Conservation (phyloP, 2,329 filamentous ascomycete species). For the Fusarium mangiferae region DNA sequence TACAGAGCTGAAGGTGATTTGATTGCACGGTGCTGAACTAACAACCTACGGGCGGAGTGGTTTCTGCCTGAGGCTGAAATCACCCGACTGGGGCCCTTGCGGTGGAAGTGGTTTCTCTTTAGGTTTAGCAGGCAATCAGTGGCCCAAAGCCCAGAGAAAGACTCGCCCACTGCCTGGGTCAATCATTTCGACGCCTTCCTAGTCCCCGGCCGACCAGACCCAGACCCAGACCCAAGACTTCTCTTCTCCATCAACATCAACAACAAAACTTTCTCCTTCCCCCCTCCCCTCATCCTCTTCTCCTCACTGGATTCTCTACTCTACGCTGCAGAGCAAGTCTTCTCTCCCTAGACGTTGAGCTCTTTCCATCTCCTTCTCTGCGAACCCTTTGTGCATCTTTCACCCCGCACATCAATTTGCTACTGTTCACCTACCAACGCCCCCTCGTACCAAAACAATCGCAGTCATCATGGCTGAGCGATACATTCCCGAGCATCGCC, state of each 20-base stretch:
- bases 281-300: conserved; percentile 24
- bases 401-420: conserved; percentile 46
- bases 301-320: conserved; percentile 19
- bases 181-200: conserved; percentile 41
- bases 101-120: conserved; percentile 40
- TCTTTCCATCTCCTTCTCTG: conserved; percentile 18
- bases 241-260: conserved; percentile 41
- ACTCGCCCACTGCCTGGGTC: conserved; percentile 32
- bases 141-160: conserved; percentile 31
- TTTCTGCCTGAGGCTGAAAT: conserved; percentile 44
- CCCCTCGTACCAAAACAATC: conserved; percentile 41
- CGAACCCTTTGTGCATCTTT: conserved; percentile 33
- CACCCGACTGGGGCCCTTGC: conserved; percentile 21
- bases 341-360: conserved; percentile 26
- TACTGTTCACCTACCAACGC: conserved; percentile 41
- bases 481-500: conserved; percentile 99
- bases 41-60: not conserved
- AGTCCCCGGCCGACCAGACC: conserved; percentile 33
- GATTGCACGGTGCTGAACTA: conserved; percentile 1
- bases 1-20: conserved; percentile 8
- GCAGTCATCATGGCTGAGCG: conserved; percentile 88
- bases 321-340: conserved; percentile 11
- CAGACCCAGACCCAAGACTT: conserved; percentile 26
- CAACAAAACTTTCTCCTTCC: conserved; percentile 42
- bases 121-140: conserved; percentile 28